Evolutionary conservation across 257 asterid species (phyloP).

Genomic region (Scutellaria barbata): DNA sequence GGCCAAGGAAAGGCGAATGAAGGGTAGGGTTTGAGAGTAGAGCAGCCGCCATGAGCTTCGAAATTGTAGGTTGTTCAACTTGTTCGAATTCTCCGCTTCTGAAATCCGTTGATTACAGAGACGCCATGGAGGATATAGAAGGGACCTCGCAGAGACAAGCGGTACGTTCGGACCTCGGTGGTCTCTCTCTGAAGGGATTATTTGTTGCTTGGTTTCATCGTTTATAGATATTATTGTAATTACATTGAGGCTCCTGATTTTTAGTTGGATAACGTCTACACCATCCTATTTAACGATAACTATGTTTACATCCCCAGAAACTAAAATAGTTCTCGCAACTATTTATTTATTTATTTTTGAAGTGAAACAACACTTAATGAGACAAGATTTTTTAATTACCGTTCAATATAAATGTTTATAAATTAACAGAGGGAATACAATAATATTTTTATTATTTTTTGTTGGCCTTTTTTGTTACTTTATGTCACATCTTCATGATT

Average conservation of each 20-base stretch:
- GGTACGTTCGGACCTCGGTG: not conserved
- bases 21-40: conserved; percentile 59
- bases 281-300: conserved; percentile 1
- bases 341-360: not conserved
- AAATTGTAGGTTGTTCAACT: not conserved
- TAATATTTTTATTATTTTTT: too few species aligned
- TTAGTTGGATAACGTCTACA: not conserved
- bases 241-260: not conserved
- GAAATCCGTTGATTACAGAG: conserved; percentile 18
- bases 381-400: too few species aligned
- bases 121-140: conserved; percentile 13
- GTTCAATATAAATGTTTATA: too few species aligned
- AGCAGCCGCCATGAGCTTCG: conserved; percentile 59
- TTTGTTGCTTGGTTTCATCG: conserved; percentile 7
- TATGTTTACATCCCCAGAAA: not conserved
- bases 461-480: too few species aligned
- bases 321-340: not conserved
- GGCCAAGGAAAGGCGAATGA: conserved; percentile 61
- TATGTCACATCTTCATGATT: too few species aligned
- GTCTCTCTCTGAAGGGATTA: not conserved
- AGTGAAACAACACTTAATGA: too few species aligned
- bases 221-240: conserved; percentile 12
- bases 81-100: not conserved
- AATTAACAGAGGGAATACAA: too few species aligned
- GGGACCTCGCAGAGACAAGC: not conserved